These are phyloP conservation scores for Pseudocercospora pini-densiflorae DNA, from an alignment of 2,329 filamentous ascomycete species.

Conservation along the genomic window DNA sequence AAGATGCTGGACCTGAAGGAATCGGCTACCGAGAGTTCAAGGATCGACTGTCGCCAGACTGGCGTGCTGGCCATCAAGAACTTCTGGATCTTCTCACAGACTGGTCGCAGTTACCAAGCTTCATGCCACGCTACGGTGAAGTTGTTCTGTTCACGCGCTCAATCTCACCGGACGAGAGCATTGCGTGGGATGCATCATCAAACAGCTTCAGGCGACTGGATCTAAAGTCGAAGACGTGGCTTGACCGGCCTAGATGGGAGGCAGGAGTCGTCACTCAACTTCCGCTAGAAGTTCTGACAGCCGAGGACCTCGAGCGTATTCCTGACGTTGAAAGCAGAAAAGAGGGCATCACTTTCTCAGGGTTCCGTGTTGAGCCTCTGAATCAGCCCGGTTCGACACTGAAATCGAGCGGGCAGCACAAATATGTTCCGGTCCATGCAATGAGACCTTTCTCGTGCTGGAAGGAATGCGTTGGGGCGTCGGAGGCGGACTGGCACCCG, in stretches of 20 bases:
- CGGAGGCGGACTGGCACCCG: constrained; percentile 53
- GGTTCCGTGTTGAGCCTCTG: constrained; percentile 62
- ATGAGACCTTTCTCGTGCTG: constrained; percentile 62
- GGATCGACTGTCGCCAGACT: constrained; percentile 61
- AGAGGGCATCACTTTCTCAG: constrained; percentile 52
- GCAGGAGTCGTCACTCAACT: constrained; percentile 61
- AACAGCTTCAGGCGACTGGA: constrained; percentile 31
- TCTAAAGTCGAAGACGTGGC: constrained; percentile 13
- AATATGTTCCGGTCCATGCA: constrained; percentile 58
- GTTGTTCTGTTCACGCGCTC: constrained; percentile 58
- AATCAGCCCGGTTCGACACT: constrained; percentile 52
- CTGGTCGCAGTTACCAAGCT: constrained; percentile 52
- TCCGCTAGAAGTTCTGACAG: constrained; percentile 47
- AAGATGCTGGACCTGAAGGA: constrained; percentile 39
- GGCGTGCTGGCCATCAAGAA: constrained; percentile 55
- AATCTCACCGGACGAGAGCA: constrained; percentile 34
- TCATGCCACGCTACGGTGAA: constrained; percentile 60
- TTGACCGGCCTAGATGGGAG: constrained; percentile 55
- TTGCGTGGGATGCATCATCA: constrained; percentile 37
- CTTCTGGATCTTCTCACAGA: constrained; percentile 50
- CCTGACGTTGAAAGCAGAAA: constrained; percentile 42
- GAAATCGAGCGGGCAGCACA: constrained; percentile 60
- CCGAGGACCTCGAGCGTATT: constrained; percentile 53
- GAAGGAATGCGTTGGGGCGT: constrained; percentile 52
- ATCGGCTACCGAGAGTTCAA: constrained; percentile 51